Evolutionary conservation across 768 basidiomycete genomes (phyloP).

Genomic region (Rhodotorula diobovata): DNA sequence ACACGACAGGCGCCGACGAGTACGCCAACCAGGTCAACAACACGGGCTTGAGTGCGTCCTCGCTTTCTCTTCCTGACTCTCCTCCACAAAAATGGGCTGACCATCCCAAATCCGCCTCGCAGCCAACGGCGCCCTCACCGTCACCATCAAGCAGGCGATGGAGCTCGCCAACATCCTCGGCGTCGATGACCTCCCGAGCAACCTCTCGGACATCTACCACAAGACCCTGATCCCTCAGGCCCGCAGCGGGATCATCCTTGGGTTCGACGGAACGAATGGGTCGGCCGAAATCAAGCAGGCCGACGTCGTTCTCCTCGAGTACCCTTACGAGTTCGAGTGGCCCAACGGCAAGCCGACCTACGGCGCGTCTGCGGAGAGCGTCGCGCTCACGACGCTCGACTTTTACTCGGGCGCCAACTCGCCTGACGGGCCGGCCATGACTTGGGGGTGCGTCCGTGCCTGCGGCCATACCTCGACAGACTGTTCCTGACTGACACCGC

Average conservation of each 20-base stretch:
- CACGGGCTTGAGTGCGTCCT: conserved; percentile 12
- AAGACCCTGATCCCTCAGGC: conserved; percentile 30
- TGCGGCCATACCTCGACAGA: background rate
- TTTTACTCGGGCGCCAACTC: conserved; percentile 19
- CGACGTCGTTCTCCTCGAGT: conserved; percentile 35
- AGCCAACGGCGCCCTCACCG: conserved; percentile 28
- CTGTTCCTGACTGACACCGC: background rate
- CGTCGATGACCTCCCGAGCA: background rate
- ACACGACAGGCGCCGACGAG: conserved; percentile 30
- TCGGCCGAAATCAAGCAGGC: conserved; percentile 36
- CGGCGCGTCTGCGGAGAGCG: background rate
- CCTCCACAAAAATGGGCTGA: background rate
- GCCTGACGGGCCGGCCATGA: conserved; percentile 32
- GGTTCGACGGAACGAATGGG: conserved; percentile 32
- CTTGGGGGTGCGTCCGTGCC: conserved; percentile 19
- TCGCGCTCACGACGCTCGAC: conserved; percentile 21
- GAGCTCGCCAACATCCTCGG: conserved; percentile 16
- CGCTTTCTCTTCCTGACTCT: background rate
- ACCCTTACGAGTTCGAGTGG: conserved; percentile 20
- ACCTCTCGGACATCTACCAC: conserved; percentile 19
- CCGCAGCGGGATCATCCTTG: conserved; percentile 21
- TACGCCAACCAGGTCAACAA: conserved; percentile 25
- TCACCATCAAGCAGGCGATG: conserved; percentile 20
- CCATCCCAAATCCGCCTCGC: background rate
- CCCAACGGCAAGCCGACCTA: background rate